phyloP scores from a whole-genome alignment of 192 early-diverging fungal species.

The Mortierella hygrophila region DNA sequence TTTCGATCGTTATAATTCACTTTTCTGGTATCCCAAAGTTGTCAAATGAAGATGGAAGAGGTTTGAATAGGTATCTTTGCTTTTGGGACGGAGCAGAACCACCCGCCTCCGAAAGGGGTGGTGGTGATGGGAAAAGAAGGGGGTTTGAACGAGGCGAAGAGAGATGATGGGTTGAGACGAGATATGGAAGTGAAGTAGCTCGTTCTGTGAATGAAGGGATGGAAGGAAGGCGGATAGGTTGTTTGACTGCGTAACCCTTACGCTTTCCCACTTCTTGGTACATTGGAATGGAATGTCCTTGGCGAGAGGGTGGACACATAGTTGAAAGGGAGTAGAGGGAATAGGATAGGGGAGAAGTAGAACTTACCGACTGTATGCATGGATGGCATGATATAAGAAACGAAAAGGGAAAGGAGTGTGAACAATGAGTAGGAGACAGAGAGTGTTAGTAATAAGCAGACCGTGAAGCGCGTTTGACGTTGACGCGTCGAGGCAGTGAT shows the following conservation, averaged over 20 bases:
- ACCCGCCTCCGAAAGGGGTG: not conserved
- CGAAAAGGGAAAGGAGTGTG: not conserved
- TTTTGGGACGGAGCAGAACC: constrained; percentile 12
- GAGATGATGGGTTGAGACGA: not conserved
- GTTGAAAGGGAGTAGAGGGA: not conserved
- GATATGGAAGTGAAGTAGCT: not conserved
- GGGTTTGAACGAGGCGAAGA: not conserved
- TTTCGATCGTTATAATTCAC: not conserved
- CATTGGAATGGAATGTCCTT: not conserved
- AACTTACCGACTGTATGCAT: not conserved
- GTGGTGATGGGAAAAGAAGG: not conserved
- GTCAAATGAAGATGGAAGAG: not conserved
- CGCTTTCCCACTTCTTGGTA: not conserved
- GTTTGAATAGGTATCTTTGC: not conserved
- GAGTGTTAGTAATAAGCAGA: not conserved
- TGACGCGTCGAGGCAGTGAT: not conserved
- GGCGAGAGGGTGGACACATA: not conserved
- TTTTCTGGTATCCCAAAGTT: not conserved
- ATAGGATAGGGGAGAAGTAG: not conserved
- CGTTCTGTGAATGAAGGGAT: not conserved
- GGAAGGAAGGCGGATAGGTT: not conserved
- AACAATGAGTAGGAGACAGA: not conserved
- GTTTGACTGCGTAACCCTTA: not conserved
- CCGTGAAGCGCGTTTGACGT: not conserved
- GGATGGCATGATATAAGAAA: not conserved